Evolutionary conservation across 352 stramenopile species (phyloP).

Genomic region (Globisporangium nunn): DNA sequence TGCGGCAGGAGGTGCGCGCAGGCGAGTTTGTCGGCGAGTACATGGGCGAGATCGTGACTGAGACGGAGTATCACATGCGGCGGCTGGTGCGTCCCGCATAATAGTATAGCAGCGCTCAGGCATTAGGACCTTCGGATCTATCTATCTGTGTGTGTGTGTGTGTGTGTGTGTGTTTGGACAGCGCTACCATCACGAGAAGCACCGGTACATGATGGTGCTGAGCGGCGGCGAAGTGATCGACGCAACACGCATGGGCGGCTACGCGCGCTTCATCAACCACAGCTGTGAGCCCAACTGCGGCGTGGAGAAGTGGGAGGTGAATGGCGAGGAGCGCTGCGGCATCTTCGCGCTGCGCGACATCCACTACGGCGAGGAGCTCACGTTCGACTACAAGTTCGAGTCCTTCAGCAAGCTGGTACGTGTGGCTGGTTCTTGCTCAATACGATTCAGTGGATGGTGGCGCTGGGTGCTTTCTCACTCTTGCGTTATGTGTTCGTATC

Average conservation of each 20-base stretch:
- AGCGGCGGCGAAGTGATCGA: slow-evolving; percentile 85
- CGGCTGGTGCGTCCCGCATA: slow-evolving; percentile 37
- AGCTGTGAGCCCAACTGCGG: slow-evolving; percentile 92
- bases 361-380: slow-evolving; percentile 86
- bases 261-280: slow-evolving; percentile 95
- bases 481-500: too few species aligned
- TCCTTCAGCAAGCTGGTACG: slow-evolving; percentile 41
- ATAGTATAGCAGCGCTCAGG: too few species aligned
- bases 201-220: slow-evolving; percentile 81
- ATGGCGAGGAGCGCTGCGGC: slow-evolving; percentile 91
- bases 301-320: slow-evolving; percentile 92
- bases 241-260: slow-evolving; percentile 84
- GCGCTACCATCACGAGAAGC: slow-evolving; percentile 81
- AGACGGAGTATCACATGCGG: slow-evolving; percentile 76
- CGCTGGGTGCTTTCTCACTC: not conserved
- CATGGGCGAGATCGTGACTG: slow-evolving; percentile 78
- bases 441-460: too few species aligned
- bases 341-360: slow-evolving; percentile 92
- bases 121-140: too few species aligned
- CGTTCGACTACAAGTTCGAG: slow-evolving; percentile 94
- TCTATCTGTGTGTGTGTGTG: not conserved
- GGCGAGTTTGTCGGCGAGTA: slow-evolving; percentile 78
- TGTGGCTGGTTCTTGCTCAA: slow-evolving; percentile 4
- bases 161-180: slow-evolving; percentile 9
- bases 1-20: slow-evolving; percentile 39